Evolutionary conservation across 169 alveolate species (phyloP).

Genomic region (Plasmodium falciparum): DNA sequence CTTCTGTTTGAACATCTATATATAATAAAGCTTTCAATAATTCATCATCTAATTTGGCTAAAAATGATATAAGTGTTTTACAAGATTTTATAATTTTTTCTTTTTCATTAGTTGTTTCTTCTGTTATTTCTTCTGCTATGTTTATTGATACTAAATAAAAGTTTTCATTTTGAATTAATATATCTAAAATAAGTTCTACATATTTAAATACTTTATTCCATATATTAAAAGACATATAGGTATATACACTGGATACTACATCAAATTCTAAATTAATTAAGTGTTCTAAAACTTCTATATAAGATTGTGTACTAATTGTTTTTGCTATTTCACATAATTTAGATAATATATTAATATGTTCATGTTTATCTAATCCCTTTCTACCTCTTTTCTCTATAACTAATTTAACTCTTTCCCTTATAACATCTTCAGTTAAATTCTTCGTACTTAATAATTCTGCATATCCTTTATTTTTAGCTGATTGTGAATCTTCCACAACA

Average conservation of each 20-base stretch:
- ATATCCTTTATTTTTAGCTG: conserved; percentile 79
- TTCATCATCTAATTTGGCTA: conserved; percentile 90
- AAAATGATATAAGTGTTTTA: conserved; percentile 86
- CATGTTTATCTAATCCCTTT: conserved; percentile 91
- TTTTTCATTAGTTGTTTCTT: conserved; percentile 53
- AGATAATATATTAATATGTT: conserved; percentile 88
- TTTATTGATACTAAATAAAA: conserved; percentile 80
- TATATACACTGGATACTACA: conserved; percentile 90
- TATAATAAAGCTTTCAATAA: conserved; percentile 88
- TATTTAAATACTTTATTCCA: conserved; percentile 89
- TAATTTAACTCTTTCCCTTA: conserved; percentile 86
- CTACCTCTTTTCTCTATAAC: conserved; percentile 92
- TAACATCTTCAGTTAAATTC: conserved; percentile 85
- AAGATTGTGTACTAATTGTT: conserved; percentile 85
- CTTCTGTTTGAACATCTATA: conserved; percentile 90
- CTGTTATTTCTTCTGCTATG: conserved; percentile 70
- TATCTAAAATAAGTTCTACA: conserved; percentile 83
- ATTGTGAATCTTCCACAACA: conserved; percentile 79
- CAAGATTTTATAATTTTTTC: conserved; percentile 78
- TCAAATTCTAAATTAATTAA: conserved; percentile 91
- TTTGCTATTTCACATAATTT: conserved; percentile 90
- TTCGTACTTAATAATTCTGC: conserved; percentile 84
- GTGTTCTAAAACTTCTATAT: conserved; percentile 90
- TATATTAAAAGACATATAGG: conserved; percentile 85
- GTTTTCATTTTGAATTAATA: conserved; percentile 82